phyloP scores from a whole-genome alignment of 1,284 basidiomycete genomes.

The Megacollybia platyphylla region DNA sequence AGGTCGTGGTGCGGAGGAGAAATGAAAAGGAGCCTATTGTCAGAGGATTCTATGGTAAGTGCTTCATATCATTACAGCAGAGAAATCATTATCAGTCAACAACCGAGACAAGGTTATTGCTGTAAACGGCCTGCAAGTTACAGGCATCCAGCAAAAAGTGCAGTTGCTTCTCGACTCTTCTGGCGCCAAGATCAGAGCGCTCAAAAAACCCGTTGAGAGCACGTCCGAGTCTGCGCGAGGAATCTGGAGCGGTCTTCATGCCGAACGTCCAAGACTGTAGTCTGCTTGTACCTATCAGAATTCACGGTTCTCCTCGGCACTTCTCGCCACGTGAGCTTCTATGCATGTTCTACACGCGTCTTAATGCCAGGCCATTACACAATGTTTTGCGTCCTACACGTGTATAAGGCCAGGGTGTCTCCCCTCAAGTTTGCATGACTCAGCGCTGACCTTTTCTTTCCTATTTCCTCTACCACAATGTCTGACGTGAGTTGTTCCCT shows the following conservation, averaged over 20 bases:
- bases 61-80: constrained; percentile 3
- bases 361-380: background rate
- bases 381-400: constrained; percentile 3
- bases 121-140: constrained; percentile 59
- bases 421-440: background rate
- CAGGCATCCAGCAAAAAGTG: constrained; percentile 61
- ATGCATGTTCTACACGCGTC: no score
- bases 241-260: constrained; percentile 77
- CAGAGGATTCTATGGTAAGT: constrained; percentile 63
- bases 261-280: constrained; percentile 35
- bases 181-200: constrained; percentile 67
- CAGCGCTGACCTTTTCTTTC: constrained; percentile 11
- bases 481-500: constrained; percentile 13
- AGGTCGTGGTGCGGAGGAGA: constrained; percentile 66
- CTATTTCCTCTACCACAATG: constrained; percentile 10
- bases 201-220: constrained; percentile 66
- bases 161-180: constrained; percentile 77
- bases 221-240: constrained; percentile 70
- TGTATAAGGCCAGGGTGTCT: no score
- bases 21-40: constrained; percentile 63
- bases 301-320: no score
- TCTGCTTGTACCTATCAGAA: no score
- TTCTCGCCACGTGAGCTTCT: no score
- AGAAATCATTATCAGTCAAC: constrained; percentile 37
- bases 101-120: constrained; percentile 72